Percentiles rank a stretch among this genome's conserved stretches.
Conservation (phyloP, 2,329 filamentous ascomycete species). For the Colletotrichum agaves region DNA sequence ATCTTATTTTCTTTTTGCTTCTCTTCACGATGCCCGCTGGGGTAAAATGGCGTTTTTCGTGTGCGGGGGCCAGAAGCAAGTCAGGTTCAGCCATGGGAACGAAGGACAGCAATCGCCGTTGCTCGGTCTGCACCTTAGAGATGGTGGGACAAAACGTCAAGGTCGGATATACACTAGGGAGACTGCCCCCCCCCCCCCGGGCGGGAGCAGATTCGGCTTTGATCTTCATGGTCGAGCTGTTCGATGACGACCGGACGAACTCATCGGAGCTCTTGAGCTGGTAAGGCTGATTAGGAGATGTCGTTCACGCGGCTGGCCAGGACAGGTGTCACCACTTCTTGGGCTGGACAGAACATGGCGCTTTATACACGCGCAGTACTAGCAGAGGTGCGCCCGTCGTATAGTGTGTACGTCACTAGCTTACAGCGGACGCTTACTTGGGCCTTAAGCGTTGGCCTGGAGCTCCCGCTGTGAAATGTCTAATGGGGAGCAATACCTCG, state of each 20-base stretch:
- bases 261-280: not conserved
- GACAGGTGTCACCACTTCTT: not conserved
- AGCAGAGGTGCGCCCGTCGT: slow-evolving; percentile 13
- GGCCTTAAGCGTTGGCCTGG: slow-evolving; percentile 6
- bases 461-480: slow-evolving; percentile 3
- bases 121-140: slow-evolving; percentile 3
- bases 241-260: not conserved
- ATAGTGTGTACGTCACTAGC: slow-evolving; percentile 31
- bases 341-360: slow-evolving; percentile 30
- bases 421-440: slow-evolving; percentile 3
- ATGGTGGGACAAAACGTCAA: slow-evolving; percentile 22
- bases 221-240: slow-evolving; percentile 15
- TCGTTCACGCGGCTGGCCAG: not conserved
- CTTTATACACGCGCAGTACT: slow-evolving; percentile 32
- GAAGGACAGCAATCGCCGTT: not conserved
- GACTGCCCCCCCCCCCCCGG: slow-evolving; percentile 8
- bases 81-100: not conserved
- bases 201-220: slow-evolving; percentile 17
- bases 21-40: slow-evolving; percentile 18
- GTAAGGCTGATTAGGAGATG: not conserved
- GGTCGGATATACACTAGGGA: slow-evolving; percentile 5
- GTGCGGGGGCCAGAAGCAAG: slow-evolving; percentile 17
- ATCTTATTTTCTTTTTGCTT: slow-evolving; percentile 19
- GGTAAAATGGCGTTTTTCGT: slow-evolving; percentile 23
- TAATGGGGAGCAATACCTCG: not conserved